Percentiles rank a stretch among this genome's conserved stretches.
phyloP scores from a whole-genome alignment of 768 basidiomycete genomes.

The Hemileccinum impolitum region DNA sequence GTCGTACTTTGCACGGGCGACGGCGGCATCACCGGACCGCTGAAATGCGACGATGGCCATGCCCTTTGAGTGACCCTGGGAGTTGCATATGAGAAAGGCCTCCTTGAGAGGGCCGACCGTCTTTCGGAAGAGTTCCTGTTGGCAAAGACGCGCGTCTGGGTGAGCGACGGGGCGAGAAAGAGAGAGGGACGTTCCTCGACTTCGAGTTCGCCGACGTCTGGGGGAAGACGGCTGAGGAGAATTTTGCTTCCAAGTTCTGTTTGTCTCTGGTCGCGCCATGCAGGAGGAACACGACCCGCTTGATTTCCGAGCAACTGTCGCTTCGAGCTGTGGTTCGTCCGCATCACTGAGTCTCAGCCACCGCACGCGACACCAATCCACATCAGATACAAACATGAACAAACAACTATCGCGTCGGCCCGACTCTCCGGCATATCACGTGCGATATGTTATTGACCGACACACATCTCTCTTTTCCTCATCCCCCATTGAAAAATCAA shows the following conservation, averaged over 20 bases:
- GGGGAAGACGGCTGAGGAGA: constrained; percentile 58
- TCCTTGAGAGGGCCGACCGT: constrained; percentile 75
- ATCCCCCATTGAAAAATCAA: background rate
- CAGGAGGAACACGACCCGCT: constrained; percentile 54
- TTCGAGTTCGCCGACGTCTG: constrained; percentile 67
- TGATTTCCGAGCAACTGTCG: constrained; percentile 55
- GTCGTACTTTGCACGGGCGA: constrained; percentile 67
- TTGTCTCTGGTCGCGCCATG: constrained; percentile 51
- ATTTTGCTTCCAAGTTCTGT: constrained; percentile 58
- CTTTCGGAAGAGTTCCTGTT: constrained; percentile 69
- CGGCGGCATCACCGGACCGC: constrained; percentile 55
- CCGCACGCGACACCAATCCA: too few species aligned
- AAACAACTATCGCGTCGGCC: constrained; percentile 3
- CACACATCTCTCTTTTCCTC: background rate
- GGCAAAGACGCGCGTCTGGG: constrained; percentile 7
- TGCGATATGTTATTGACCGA: too few species aligned
- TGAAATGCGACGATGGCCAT: constrained; percentile 76
- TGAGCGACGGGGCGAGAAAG: background rate
- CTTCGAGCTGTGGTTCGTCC: constrained; percentile 55
- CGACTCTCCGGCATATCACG: constrained; percentile 8
- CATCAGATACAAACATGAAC: constrained; percentile 9
- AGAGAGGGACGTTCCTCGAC: constrained; percentile 49
- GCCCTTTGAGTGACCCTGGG: constrained; percentile 70
- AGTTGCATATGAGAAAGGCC: constrained; percentile 70
- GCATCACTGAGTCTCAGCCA: too few species aligned